Percentiles rank a stretch among this genome's conserved stretches.
These are phyloP conservation scores for Candida jianshihensis DNA, from an alignment of 805 yeast species.

Conservation along the genomic window DNA sequence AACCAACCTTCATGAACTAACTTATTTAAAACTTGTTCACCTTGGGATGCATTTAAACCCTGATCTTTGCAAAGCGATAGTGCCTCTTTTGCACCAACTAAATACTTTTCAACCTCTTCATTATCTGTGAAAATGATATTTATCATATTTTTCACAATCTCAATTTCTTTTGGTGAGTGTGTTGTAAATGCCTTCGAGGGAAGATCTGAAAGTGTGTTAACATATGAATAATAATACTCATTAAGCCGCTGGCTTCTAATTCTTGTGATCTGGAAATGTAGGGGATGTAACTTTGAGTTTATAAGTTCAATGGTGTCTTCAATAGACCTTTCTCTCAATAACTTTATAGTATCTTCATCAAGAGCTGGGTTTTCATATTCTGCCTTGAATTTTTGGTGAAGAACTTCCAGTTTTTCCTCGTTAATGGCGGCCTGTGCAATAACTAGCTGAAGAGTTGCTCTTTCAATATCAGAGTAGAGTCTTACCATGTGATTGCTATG, in stretches of 20 bases:
- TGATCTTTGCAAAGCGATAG: conserved; percentile 12
- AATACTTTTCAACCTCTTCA: conserved; percentile 22
- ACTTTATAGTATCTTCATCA: conserved; percentile 2
- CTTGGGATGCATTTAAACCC: conserved; percentile 30
- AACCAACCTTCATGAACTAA: conserved; percentile 52
- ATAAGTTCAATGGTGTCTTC: conserved; percentile 22
- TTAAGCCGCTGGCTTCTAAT: conserved; percentile 28
- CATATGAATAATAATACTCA: conserved; percentile 28
- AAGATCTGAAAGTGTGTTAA: conserved; percentile 30
- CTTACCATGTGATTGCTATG: not conserved
- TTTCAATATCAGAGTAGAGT: conserved; percentile 8
- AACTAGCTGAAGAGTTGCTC: conserved; percentile 27
- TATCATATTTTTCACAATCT: conserved; percentile 32
- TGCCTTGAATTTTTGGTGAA: conserved; percentile 3
- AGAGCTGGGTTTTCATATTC: not conserved
- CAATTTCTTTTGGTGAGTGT: conserved; percentile 33
- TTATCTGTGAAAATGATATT: conserved; percentile 28
- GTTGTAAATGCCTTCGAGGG: conserved; percentile 28
- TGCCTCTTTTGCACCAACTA: conserved; percentile 25
- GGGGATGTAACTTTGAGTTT: conserved; percentile 14
- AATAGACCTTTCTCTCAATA: conserved; percentile 4
- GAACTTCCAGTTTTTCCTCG: conserved; percentile 2
- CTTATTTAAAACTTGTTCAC: conserved; percentile 30
- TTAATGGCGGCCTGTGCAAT: conserved; percentile 22
- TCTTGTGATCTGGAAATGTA: conserved; percentile 34